Base-by-base conservation (phyloP, 257 asterid genomes). In the Dorcoceras hygrometricum region DNA sequence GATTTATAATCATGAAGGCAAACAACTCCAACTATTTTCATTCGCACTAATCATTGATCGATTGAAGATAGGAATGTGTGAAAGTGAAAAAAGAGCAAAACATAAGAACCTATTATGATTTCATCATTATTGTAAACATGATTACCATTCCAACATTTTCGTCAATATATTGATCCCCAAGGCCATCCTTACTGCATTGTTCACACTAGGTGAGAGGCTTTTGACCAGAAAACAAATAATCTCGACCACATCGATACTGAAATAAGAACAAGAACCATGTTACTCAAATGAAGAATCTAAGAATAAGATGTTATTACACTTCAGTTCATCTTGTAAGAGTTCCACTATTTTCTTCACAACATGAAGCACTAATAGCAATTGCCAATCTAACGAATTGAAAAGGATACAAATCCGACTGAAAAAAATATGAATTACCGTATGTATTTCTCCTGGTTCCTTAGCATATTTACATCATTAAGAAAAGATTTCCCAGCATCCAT, bases 71-170 rank as follows among this genome's bases (percentile, higher is more conserved):
- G 34, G 66, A 62, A 57, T 8, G 57, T 5, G 51, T 32, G 48
- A 8, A 55, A 28, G 65, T 60, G 55, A 29, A 57, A 67, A 63
- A 66, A 22, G 51, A 70, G 66, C 59, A 22, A 58, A 55, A 26
- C 48, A 71, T 59, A 59, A 50, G 58, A 26, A 60, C 57, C 0
- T 39, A 12, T 39, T 12, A 39, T 39, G 50, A 39, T 39, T 39
- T 39, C n/a, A 39, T 10, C 50, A 39, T 39, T 39, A 39, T 12
- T 39, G 53, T 23, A 46, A 57, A 55, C 65, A 19, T 22, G 18
- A 56, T 77, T 82, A 93, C 99, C 99, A 90, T 84, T 72, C 85
- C 75, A 94, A 76, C 97, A 90, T 85, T 81, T 82, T 86, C 48
- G 96, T 76, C 86, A 94, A 78, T 60, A 87, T 78, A 62, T 80